A percentile compares a stretch with the other conserved stretches of the same genome.
phyloP scores from a whole-genome alignment of 2,329 filamentous ascomycete genomes.

The Cladosporium colombiae region DNA sequence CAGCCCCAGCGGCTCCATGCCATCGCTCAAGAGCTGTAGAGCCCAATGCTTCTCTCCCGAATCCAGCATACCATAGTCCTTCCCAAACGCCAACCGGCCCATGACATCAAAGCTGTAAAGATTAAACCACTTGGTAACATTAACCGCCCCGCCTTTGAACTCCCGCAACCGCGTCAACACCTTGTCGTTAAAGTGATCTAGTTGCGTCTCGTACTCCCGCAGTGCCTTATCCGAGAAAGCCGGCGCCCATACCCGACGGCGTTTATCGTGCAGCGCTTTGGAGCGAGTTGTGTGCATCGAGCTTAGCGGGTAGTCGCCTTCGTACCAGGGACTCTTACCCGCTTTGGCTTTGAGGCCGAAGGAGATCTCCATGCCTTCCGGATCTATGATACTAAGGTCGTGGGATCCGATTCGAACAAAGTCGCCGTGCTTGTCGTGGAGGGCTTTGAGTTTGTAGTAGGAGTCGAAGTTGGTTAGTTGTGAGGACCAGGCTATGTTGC shows the following conservation, averaged over 20 bases:
- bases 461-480: constrained; percentile 30
- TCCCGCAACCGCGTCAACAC: constrained; percentile 37
- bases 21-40: constrained; percentile 41
- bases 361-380: constrained; percentile 41
- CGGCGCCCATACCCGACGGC: constrained; percentile 44
- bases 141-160: constrained; percentile 33
- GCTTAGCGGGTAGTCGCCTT: constrained; percentile 34
- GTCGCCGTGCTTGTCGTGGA: constrained; percentile 40
- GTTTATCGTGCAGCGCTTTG: constrained; percentile 39
- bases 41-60: constrained; percentile 38
- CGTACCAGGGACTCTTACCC: constrained; percentile 47
- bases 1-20: constrained; percentile 31
- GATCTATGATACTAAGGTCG: constrained; percentile 40
- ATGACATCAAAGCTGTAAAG: constrained; percentile 50
- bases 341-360: constrained; percentile 43
- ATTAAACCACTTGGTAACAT: constrained; percentile 44
- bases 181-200: constrained; percentile 40
- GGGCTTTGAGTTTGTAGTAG: constrained; percentile 30
- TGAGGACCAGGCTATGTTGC: constrained; percentile 34
- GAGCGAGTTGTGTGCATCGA: constrained; percentile 45
- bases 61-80: constrained; percentile 44
- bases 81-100: constrained; percentile 48
- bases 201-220: constrained; percentile 44
- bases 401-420: constrained; percentile 41
- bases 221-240: constrained; percentile 46